Percentiles rank a stretch among this genome's conserved stretches.
phyloP scores from a whole-genome alignment of 139 green algal genomes.

The Coelastrella sp. region DNA sequence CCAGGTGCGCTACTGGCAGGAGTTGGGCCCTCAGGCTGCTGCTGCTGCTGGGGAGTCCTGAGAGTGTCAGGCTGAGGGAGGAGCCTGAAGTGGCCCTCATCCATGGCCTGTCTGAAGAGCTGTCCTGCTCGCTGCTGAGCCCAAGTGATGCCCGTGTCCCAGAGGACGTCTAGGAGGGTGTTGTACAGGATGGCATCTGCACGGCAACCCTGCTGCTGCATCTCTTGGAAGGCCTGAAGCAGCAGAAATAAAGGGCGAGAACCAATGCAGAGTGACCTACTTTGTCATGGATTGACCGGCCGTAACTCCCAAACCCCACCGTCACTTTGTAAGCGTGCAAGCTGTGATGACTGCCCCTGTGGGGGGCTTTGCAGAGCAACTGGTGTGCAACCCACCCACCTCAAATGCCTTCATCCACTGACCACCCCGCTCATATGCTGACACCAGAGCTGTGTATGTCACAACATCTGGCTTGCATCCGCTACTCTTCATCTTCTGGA shows the following conservation, averaged over 20 bases:
- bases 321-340: no score
- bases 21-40: neutral
- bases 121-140: constrained; percentile 70
- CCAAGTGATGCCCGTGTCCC: constrained; percentile 83
- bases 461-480: constrained; percentile 85
- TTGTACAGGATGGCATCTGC: constrained; percentile 86
- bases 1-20: neutral
- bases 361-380: no score
- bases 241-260: neutral
- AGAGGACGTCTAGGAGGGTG: constrained; percentile 83
- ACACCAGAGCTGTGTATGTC: constrained; percentile 87
- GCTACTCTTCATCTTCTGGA: constrained; percentile 75
- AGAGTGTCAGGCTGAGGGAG: constrained; percentile 49
- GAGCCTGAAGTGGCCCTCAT: constrained; percentile 71
- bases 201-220: constrained; percentile 59
- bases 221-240: constrained; percentile 48
- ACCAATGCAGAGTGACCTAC: neutral
- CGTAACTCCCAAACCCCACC: no score
- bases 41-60: neutral
- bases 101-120: constrained; percentile 58
- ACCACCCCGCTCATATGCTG: constrained; percentile 77
- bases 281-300: neutral
- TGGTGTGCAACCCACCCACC: constrained; percentile 22
- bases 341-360: no score
- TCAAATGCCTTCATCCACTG: constrained; percentile 70